Percentiles rank a stretch among this genome's conserved stretches.
phyloP scores from a whole-genome alignment of 2,329 filamentous ascomycete species.

The Colletotrichum lupini region DNA sequence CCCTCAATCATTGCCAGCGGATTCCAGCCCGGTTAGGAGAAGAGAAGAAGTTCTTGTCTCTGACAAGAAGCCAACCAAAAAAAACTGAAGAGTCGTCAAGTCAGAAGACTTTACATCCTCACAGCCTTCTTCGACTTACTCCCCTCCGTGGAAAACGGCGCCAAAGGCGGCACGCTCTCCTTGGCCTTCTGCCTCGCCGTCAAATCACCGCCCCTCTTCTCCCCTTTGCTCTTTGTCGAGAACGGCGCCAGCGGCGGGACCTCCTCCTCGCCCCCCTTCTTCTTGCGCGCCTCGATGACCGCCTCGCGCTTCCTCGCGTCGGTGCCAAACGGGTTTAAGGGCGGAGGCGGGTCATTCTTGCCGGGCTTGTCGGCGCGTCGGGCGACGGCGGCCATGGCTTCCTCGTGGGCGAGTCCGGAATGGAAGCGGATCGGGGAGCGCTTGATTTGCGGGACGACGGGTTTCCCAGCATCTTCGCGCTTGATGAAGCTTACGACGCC shows the following conservation, averaged over 20 bases:
- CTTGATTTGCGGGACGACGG: conserved; percentile 10
- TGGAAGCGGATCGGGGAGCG: conserved; percentile 17
- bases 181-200: conserved; percentile 3
- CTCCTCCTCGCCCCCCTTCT: not conserved
- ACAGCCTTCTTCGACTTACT: not conserved
- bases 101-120: not conserved
- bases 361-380: not conserved
- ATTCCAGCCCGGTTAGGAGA: not conserved
- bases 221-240: not conserved
- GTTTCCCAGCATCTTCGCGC: conserved; percentile 15
- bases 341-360: conserved; percentile 5
- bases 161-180: conserved; percentile 23
- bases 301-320: not conserved
- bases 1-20: not conserved
- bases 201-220: not conserved
- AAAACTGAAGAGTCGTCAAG: no score
- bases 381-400: not conserved
- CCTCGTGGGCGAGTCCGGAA: conserved; percentile 12
- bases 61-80: not conserved
- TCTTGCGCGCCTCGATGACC: not conserved
- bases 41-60: not conserved
- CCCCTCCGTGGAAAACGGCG: conserved; percentile 1
- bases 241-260: conserved; percentile 5
- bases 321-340: conserved; percentile 12
- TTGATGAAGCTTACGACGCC: conserved; percentile 24